These are phyloP conservation scores for Blastocystis sp. DNA, from an alignment of 352 stramenopile genomes.

Conservation along the genomic window DNA sequence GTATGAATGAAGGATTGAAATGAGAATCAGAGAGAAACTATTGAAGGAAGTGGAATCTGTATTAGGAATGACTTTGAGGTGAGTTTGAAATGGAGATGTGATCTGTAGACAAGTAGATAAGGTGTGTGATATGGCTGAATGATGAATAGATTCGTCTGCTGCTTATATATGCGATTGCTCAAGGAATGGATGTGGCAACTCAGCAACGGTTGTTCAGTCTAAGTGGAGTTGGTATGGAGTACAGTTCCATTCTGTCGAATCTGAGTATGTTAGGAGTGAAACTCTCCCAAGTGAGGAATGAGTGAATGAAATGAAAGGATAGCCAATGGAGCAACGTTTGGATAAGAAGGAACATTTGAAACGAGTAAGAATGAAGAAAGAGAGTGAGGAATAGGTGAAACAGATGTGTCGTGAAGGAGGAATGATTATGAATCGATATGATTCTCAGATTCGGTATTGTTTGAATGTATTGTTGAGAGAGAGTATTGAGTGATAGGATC, in stretches of 20 bases:
- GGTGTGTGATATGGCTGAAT: background rate
- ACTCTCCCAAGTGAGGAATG: background rate
- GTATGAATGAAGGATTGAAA: background rate
- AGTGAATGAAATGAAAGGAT: background rate
- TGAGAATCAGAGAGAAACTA: slow-evolving; percentile 1
- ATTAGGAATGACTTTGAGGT: background rate
- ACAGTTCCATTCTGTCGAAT: background rate
- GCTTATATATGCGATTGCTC: slow-evolving; percentile 17
- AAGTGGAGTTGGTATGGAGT: background rate
- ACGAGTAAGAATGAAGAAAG: background rate
- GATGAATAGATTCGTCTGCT: slow-evolving; percentile 14
- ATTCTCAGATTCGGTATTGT: background rate
- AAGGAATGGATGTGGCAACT: background rate
- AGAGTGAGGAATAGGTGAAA: background rate
- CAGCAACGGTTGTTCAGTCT: background rate
- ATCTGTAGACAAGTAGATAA: slow-evolving; percentile 17
- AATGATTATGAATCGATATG: slow-evolving; percentile 8
- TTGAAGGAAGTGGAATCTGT: slow-evolving; percentile 7
- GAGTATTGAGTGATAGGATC: background rate
- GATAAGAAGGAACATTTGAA: background rate
- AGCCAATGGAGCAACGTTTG: slow-evolving; percentile 28
- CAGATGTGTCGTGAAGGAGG: background rate
- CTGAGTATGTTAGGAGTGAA: background rate
- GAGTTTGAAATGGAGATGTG: background rate
- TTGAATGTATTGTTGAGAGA: background rate